A percentile compares a stretch with the other conserved stretches of the same genome.
These are phyloP conservation scores for Fusarium sambucinum DNA, from an alignment of 2,329 filamentous ascomycete genomes.

Conservation along the genomic window DNA sequence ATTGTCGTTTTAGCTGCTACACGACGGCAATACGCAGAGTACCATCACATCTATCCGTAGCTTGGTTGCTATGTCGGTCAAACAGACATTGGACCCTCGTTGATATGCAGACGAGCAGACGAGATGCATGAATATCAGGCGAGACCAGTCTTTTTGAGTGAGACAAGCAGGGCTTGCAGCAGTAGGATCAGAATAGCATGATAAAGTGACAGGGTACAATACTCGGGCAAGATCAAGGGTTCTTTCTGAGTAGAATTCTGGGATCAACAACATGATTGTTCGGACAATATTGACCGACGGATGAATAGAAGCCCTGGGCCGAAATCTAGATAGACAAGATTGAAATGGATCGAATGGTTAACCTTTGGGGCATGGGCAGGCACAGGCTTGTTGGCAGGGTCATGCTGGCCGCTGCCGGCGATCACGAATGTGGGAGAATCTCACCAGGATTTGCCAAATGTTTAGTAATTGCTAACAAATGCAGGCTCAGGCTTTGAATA, in stretches of 20 bases:
- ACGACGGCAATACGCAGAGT: slow-evolving; percentile 7
- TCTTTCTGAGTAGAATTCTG: slow-evolving; percentile 24
- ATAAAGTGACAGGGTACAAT: slow-evolving; percentile 16
- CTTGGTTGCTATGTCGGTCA: slow-evolving; percentile 3
- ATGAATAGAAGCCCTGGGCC: slow-evolving; percentile 20
- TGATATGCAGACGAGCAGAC: slow-evolving; percentile 12
- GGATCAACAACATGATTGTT: slow-evolving; percentile 12
- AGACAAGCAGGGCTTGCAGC: slow-evolving; percentile 31
- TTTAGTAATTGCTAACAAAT: slow-evolving; percentile 19
- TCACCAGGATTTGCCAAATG: slow-evolving; percentile 6
- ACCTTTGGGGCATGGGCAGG: slow-evolving; percentile 3
- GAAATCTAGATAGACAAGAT: neutral
- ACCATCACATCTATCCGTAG: neutral
- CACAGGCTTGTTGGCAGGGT: neutral
- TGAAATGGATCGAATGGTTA: slow-evolving; percentile 7
- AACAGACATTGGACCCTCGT: slow-evolving; percentile 1
- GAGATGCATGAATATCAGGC: slow-evolving; percentile 8
- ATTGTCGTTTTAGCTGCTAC: slow-evolving; percentile 9
- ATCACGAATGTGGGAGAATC: slow-evolving; percentile 19
- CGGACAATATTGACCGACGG: slow-evolving; percentile 22
- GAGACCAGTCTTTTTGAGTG: slow-evolving; percentile 19
- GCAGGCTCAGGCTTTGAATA: neutral
- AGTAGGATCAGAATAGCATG: slow-evolving; percentile 31
- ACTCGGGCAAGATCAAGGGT: slow-evolving; percentile 24
- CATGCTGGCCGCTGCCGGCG: slow-evolving; percentile 10